phyloP scores from a whole-genome alignment of 257 asterid species.

The Ballota nigra region DNA sequence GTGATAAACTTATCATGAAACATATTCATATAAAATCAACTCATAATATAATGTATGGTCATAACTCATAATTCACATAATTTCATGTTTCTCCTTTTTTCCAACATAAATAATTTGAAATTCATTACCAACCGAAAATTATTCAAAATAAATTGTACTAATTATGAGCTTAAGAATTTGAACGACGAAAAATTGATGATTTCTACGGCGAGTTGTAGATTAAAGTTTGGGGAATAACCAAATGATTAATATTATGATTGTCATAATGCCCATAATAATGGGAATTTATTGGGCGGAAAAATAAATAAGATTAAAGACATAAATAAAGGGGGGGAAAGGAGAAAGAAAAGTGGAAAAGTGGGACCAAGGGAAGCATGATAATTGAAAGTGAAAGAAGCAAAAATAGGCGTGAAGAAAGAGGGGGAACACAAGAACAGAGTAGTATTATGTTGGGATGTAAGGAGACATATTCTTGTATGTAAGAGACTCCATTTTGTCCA shows the following conservation, averaged over 20 bases:
- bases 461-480: constrained; percentile 36
- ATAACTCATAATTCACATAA: no score
- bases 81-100: neutral
- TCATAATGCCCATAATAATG: constrained; percentile 25
- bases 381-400: constrained; percentile 47
- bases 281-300: constrained; percentile 17
- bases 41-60: no score
- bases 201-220: neutral
- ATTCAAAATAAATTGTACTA: neutral
- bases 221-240: constrained; percentile 19
- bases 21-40: no score
- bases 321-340: neutral
- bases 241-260: constrained; percentile 43
- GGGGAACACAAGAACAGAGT: constrained; percentile 33
- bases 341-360: neutral
- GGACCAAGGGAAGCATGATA: constrained; percentile 29
- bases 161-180: neutral
- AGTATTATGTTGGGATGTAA: constrained; percentile 38
- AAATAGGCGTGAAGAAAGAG: constrained; percentile 40
- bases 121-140: neutral
- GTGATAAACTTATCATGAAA: no score
- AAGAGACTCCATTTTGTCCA: constrained; percentile 27
- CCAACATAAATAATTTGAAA: neutral
- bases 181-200: neutral
- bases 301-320: neutral